phyloP scores from a whole-genome alignment of 1,139 yeast genomes.

The Hansenula anomala region DNA sequence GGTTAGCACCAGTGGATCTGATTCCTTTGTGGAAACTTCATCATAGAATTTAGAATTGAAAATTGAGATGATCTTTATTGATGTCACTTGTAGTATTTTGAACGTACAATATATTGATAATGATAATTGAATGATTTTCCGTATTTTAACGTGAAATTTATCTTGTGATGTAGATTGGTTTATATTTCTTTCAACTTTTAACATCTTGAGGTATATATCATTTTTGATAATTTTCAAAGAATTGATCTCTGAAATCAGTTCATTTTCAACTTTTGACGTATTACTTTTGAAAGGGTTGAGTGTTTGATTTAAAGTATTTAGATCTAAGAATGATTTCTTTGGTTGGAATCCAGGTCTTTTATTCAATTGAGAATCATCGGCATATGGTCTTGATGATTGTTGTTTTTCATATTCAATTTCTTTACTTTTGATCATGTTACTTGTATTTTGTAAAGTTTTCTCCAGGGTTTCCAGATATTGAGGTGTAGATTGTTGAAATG shows the following conservation, averaged over 20 bases:
- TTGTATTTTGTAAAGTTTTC: slow-evolving; percentile 30
- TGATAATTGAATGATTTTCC: background rate
- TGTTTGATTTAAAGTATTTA: slow-evolving; percentile 7
- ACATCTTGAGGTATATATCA: slow-evolving; percentile 16
- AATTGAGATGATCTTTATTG: slow-evolving; percentile 3
- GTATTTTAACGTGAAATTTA: background rate
- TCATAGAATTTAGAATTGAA: slow-evolving; percentile 3
- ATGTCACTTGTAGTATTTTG: slow-evolving; percentile 18
- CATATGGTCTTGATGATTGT: background rate
- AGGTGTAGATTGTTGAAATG: background rate
- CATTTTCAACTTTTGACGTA: slow-evolving; percentile 2
- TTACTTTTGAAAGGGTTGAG: slow-evolving; percentile 3
- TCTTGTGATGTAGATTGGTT: background rate
- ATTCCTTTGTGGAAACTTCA: slow-evolving; percentile 9
- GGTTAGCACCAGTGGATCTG: slow-evolving; percentile 23
- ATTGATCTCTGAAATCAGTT: slow-evolving; percentile 13
- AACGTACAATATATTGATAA: slow-evolving; percentile 16
- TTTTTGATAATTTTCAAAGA: slow-evolving; percentile 18
- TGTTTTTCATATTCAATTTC: slow-evolving; percentile 8
- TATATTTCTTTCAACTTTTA: slow-evolving; percentile 8
- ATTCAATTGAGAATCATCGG: background rate
- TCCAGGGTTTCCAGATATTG: slow-evolving; percentile 22
- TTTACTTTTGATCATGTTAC: slow-evolving; percentile 24
- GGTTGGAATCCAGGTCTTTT: slow-evolving; percentile 14
- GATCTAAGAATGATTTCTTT: slow-evolving; percentile 18